Conservation (phyloP, 2,329 filamentous ascomycete species). For the Stylonectria norvegica region DNA sequence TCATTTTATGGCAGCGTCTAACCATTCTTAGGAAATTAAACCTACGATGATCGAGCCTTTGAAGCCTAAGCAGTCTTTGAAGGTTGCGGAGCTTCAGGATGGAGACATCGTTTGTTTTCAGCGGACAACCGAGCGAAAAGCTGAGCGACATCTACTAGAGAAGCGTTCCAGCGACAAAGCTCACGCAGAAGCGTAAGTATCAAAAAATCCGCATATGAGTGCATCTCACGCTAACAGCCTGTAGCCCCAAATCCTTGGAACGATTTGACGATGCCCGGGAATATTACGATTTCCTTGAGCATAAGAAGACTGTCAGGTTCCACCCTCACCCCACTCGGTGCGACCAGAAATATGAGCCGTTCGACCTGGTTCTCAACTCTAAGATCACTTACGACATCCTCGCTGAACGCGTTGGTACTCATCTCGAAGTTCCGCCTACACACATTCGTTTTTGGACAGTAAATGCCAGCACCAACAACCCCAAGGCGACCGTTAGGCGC, state of each 20-base stretch:
- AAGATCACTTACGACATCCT: conserved; percentile 90
- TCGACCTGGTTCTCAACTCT: conserved; percentile 75
- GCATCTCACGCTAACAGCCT: conserved; percentile 11
- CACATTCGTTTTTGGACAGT: conserved; percentile 91
- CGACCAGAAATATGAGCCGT: conserved; percentile 60
- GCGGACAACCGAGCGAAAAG: conserved; percentile 51
- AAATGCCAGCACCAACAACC: conserved; percentile 69
- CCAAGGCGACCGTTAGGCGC: conserved; percentile 75
- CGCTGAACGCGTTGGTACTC: conserved; percentile 75
- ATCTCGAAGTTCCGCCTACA: conserved; percentile 73
- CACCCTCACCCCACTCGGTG: conserved; percentile 60
- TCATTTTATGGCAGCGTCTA: conserved; percentile 2
- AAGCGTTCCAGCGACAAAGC: conserved; percentile 28
- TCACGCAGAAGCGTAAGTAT: conserved; percentile 31
- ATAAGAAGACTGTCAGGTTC: conserved; percentile 77
- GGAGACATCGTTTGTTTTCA: conserved; percentile 98
- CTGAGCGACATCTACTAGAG: conserved; percentile 30
- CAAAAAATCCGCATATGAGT: neutral
- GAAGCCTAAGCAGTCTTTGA: conserved; percentile 85
- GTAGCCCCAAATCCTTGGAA: conserved; percentile 38
- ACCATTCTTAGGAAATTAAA: conserved; percentile 72
- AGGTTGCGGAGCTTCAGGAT: conserved; percentile 91
- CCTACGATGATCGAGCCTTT: conserved; percentile 94
- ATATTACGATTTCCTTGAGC: conserved; percentile 91
- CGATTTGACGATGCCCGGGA: conserved; percentile 69